phyloP scores from a whole-genome alignment of 73 alveolate genomes.

The Paramecium sexaurelia region DNA sequence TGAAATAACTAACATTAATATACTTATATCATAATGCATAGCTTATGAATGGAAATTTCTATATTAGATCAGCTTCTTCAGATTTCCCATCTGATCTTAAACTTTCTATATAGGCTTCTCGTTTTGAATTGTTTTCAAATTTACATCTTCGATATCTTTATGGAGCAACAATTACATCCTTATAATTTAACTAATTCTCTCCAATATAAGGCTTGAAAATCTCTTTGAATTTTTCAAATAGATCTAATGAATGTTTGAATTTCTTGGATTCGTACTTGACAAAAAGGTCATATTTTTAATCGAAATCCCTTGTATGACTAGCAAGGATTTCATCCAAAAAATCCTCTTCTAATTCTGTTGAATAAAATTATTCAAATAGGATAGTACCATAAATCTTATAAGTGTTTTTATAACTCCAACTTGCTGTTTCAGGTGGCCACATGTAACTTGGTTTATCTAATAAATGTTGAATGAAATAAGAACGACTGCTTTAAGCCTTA shows the following conservation, averaged over 20 bases:
- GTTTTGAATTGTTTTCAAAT: not conserved
- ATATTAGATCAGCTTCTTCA: not conserved
- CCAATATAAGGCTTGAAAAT: not conserved
- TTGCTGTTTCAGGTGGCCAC: conserved; percentile 69
- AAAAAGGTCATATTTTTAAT: not conserved
- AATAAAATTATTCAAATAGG: not conserved
- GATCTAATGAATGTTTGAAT: not conserved
- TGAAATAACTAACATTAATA: no score
- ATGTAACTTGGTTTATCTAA: conserved; percentile 58
- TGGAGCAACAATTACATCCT: not conserved
- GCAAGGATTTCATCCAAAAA: not conserved
- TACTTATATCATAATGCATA: no score
- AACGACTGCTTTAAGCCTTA: conserved; percentile 31
- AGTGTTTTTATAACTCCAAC: conserved; percentile 56
- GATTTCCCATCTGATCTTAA: not conserved
- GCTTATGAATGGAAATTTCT: not conserved
- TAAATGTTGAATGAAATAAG: conserved; percentile 20
- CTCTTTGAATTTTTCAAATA: not conserved
- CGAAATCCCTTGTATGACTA: not conserved
- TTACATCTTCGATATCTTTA: not conserved
- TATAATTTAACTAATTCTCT: not conserved
- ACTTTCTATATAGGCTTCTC: not conserved
- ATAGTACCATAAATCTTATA: conserved; percentile 13
- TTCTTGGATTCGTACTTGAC: not conserved
- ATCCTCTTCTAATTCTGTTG: conserved; percentile 9